phyloP scores from a whole-genome alignment of 179 eudicot genomes.

The Drosera spatulata region DNA sequence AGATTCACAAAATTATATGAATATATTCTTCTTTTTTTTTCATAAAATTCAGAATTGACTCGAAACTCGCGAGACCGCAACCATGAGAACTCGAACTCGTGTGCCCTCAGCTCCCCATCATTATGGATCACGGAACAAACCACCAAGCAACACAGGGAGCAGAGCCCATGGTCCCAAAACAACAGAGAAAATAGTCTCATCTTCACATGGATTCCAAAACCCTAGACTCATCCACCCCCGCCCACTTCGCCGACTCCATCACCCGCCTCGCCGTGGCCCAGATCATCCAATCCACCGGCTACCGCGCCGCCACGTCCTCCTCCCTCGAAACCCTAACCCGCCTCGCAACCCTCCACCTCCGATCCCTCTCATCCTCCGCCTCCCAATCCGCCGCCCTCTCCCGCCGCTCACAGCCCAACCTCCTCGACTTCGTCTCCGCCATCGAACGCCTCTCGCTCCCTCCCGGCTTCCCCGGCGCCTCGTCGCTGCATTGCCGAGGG shows the following conservation, averaged over 20 bases:
- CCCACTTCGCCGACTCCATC: slow-evolving; percentile 16
- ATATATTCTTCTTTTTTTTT: no score
- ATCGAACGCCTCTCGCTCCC: slow-evolving; percentile 40
- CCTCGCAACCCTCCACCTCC: slow-evolving; percentile 27
- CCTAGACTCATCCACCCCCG: background rate
- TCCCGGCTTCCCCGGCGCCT: slow-evolving; percentile 41
- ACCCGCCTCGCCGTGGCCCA: slow-evolving; percentile 50
- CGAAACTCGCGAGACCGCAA: no score
- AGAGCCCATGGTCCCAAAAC: no score
- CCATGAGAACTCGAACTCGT: no score
- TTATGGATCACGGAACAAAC: no score
- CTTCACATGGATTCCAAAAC: background rate
- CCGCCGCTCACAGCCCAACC: slow-evolving; percentile 48
- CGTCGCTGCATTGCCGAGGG: slow-evolving; percentile 14
- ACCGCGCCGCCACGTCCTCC: slow-evolving; percentile 50
- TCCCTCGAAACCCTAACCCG: slow-evolving; percentile 30
- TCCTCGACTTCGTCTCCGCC: slow-evolving; percentile 55
- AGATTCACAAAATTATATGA: no score
- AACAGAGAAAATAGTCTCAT: no score
- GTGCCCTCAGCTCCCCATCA: no score
- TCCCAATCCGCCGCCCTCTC: slow-evolving; percentile 37
- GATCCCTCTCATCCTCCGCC: slow-evolving; percentile 41
- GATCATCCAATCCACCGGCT: slow-evolving; percentile 53
- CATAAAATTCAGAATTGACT: no score
- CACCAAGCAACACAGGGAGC: no score